Base-by-base conservation (phyloP, 768 basidiomycete species). In the Suillus variegatus region DNA sequence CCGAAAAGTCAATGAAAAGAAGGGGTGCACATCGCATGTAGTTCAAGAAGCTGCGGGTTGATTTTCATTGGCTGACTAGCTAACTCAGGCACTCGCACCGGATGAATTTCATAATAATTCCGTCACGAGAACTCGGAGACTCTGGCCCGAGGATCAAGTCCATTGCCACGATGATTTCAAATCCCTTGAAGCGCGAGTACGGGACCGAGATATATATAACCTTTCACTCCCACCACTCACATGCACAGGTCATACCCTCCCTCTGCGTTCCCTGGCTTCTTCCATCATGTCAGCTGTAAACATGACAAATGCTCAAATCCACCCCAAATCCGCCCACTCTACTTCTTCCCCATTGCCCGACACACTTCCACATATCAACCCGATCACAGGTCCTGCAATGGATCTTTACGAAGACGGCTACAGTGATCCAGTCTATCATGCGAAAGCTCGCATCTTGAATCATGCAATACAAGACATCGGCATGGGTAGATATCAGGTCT, bases 31-130 rank as follows among this genome's bases (percentile, higher is more conserved):
- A 83, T 97, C 32, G 32, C 32, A 32, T 32, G 32, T 32, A 44
- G 90, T 97, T 61, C 97, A 97, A 61, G 81, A 79, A 61, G 66
- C 70, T n/a, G n/a, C n/a, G n/a, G 65, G 41, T 28, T 32, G 32
- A 32, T 32, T 32, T 6, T 6, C 6, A 32, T 32, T 32, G 32
- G 32, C 32, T 32, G 32, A 32, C 32, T 6, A 32, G 32, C 28
- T 28, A 28, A 28, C 28, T 28, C 28, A 28, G 28, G 32, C 32
- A 32, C 32, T 32, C 32, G 32, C 32, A 0, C 6, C 32, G 32
- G 32, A 32, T 32, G 32, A 32, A 32, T 32, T 32, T 32, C 32
- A 32, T 32, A 36, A 61, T 40, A 16, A 6, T 6, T 32, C 32
- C 32, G 32, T 32, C 32, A 32, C 32, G 32, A 32, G 32, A 32